Evolutionary conservation across 176 grass and related monocot genomes (phyloP), one percentile per base, ranked within the genome.

Genomic region (Oryza nivara): DNA sequence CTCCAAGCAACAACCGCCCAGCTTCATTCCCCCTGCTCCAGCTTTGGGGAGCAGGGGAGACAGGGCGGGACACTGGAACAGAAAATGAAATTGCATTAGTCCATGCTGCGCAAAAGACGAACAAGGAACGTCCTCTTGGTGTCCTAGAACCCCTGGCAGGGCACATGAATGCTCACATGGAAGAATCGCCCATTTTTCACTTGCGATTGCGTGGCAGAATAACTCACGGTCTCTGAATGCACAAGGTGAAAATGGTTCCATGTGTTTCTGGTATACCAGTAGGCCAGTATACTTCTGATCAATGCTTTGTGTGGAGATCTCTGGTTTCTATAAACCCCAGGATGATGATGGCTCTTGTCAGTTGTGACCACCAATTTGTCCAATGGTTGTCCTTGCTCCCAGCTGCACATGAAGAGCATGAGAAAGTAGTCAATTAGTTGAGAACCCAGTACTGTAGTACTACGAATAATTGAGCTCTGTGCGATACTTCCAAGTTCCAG

Each of bases 371-470:
- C 30, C n/a, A 77, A 43, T 86, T 36, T 11, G 17, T 47, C 7
- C 44, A 35, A 78, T 72, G 36, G 68, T 4, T 80, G 76, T 65
- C 41, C 44, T 80, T 86, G 54, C 54, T 64, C 67, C 41, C 13
- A 25, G 41, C 13, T 51, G 26, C 54, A 66, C 56, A 80, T 73
- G 76, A 80, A 43, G 70, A 41, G 78, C 35, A 63, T 2, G 45
- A 7, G 6, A 76, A 76, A 77, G 48, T 78, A 77, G 19, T 41
- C 46, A 28, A 67, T 68, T 84, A 69, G 65, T 76, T 77, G 73
- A 68, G 46, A 5, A 56, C 60, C 26, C 32, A 56, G 47, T 38
- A 26, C 19, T 11, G 7, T 67, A 15, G 61, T 75, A 75, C 82
- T 40, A 8, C 3, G 3, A 19, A 12, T 85, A 46, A 40, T 71